These are phyloP conservation scores for Hyparrhenia diplandra DNA, from an alignment of 176 grass and related monocot species.

Conservation along the genomic window DNA sequence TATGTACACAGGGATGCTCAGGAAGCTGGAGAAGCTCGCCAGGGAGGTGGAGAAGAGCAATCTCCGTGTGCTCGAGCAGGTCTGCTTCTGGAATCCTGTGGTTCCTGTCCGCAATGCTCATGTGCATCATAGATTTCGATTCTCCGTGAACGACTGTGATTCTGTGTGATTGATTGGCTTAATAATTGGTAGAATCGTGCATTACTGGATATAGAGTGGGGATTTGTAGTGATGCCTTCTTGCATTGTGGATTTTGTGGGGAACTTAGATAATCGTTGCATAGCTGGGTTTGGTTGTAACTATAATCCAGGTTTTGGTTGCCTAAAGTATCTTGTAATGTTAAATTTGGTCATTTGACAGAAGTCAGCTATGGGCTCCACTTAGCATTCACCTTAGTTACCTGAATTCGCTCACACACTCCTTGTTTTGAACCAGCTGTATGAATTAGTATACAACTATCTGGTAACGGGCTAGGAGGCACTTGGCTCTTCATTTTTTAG, in stretches of 20 bases:
- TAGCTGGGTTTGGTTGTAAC: not conserved
- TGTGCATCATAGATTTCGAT: too few relatives aligned
- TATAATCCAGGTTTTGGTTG: not conserved
- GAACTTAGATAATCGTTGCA: not conserved
- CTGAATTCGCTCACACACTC: not conserved
- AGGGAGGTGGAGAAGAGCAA: too few relatives aligned
- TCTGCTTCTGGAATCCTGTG: too few relatives aligned
- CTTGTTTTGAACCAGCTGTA: not conserved
- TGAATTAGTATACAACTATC: not conserved
- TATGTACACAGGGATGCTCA: too few relatives aligned
- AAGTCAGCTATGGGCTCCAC: not conserved
- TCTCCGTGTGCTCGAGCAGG: too few relatives aligned
- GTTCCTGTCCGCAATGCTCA: not conserved
- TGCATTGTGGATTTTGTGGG: not conserved
- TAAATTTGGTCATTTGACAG: not conserved
- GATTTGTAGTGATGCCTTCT: not conserved
- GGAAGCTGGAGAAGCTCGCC: too few relatives aligned
- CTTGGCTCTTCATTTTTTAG: not conserved
- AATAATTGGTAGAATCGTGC: not conserved
- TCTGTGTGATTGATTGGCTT: too few relatives aligned
- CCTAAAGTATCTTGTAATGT: not conserved
- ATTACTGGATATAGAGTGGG: not conserved
- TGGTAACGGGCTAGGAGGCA: not conserved
- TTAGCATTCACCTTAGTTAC: not conserved
- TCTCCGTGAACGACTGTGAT: too few relatives aligned